Conservation (phyloP, 1,284 basidiomycete genomes). For the Puccinia coronata region DNA sequence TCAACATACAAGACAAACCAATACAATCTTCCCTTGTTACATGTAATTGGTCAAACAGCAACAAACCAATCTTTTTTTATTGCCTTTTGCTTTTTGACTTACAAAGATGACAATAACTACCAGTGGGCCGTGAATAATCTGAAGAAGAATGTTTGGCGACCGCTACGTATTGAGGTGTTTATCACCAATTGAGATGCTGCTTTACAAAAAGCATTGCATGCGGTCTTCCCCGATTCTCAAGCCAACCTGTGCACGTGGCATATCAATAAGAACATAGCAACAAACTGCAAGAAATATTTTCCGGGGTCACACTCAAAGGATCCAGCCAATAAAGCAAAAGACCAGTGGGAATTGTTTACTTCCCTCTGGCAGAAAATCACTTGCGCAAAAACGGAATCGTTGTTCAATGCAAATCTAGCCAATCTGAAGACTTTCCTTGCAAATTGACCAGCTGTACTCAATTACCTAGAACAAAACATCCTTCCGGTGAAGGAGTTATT, state of each 20-base stretch:
- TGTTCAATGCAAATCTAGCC: background rate
- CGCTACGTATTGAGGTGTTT: background rate
- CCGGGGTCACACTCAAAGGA: background rate
- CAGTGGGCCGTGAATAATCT: conserved; percentile 4
- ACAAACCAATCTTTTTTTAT: no score
- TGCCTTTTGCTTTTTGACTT: no score
- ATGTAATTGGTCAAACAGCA: no score
- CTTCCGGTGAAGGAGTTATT: background rate
- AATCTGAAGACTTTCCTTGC: background rate
- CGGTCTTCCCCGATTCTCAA: background rate
- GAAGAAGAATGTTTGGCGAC: no score
- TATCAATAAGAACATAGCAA: no score
- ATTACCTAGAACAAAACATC: background rate
- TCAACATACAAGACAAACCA: no score
- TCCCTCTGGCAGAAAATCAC: background rate
- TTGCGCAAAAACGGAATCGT: background rate
- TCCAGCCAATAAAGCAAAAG: background rate
- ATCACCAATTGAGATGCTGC: conserved; percentile 6
- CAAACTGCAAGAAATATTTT: no score
- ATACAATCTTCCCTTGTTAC: no score
- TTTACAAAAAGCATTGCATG: no score
- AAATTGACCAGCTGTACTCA: background rate
- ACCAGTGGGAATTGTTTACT: background rate
- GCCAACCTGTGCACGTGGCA: background rate
- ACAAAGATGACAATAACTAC: conserved; percentile 5